Base-by-base conservation (phyloP, 1,284 basidiomycete genomes). In the Anthracocystis setariae region DNA sequence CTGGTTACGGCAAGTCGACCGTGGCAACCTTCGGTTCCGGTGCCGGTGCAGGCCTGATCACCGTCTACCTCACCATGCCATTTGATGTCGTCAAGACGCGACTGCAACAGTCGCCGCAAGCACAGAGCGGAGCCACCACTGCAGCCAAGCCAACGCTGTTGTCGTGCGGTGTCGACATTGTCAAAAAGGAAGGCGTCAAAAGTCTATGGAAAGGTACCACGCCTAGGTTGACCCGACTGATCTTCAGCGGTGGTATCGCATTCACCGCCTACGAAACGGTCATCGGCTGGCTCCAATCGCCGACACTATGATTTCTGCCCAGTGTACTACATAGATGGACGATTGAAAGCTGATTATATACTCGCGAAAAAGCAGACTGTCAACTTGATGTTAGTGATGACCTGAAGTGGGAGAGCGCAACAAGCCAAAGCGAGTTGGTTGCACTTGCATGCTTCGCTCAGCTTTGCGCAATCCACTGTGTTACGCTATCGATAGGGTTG, bases 121-220 rank as follows among this genome's bases (percentile, higher is more conserved):
- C 91, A 43, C 21, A n/a, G 13, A 43, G 40, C 1, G 86, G 96
- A 17, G 87, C 88, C 67, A 94, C 93, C 0, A 86, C 88, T 15
- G 84, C 87, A 37, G 89, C 92, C 69, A 97, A 96, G 21, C 56
- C 56, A 2, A 32, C 24, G 5, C 39, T 58, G 10, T 18, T 46
- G 83, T 88, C 89, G 35, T 95, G 96, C 80, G 90, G 92, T 1
- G 90, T 96, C 84, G 93, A 97, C 79, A 96, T 94, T 80, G 92
- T 89, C 21, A 44, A 37, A 24, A 51, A 94, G 82, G 92, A 95
- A 81, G 93, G 93, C 7, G 71, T 94, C n/a, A 79, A 88, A 35
- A 87, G 90, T 46, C 94, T 98, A 84, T 98, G 94, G 94, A 92
- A 91, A 27, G 94, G 94, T 1, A 93, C 94, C 3, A 94, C 93